A percentile compares a stretch with the other conserved stretches of the same genome.
phyloP scores from a whole-genome alignment of 208 protist genomes.

The Entamoeba histolytica region DNA sequence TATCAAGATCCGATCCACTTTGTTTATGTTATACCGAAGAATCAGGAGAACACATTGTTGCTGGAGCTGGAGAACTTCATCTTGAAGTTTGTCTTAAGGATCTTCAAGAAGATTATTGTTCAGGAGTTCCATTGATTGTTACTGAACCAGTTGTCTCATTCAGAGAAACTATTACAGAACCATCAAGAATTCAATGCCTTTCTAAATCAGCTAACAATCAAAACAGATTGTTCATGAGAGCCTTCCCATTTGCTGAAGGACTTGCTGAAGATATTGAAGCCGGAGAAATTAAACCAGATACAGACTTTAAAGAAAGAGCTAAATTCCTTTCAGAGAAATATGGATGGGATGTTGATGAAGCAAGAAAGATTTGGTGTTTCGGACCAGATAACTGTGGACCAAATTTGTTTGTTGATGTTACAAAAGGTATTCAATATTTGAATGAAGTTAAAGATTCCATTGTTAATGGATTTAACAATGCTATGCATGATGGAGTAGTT shows the following conservation, averaged over 20 bases:
- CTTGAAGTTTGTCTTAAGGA: constrained; percentile 97
- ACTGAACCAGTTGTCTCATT: constrained; percentile 90
- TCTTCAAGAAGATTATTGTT: constrained; percentile 81
- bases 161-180: constrained; percentile 77
- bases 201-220: constrained; percentile 94
- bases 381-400: constrained; percentile 70
- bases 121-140: constrained; percentile 58
- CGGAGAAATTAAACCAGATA: constrained; percentile 46
- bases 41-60: constrained; percentile 91
- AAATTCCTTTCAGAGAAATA: constrained; percentile 60
- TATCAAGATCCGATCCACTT: constrained; percentile 81
- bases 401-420: constrained; percentile 83
- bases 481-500: constrained; percentile 60
- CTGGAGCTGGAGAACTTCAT: constrained; percentile 92
- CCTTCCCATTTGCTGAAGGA: constrained; percentile 63
- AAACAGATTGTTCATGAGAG: constrained; percentile 84
- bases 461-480: constrained; percentile 73
- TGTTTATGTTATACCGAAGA: constrained; percentile 69
- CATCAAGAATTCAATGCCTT: constrained; percentile 42
- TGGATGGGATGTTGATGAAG: constrained; percentile 63
- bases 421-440: constrained; percentile 89
- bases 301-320: constrained; percentile 65
- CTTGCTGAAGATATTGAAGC: constrained; percentile 68
- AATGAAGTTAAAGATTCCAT: constrained; percentile 88
- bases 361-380: constrained; percentile 90